Evolutionary conservation across 805 yeast species (phyloP), one percentile per base, ranked within the genome.

Genomic region (Ogataea degrootiae): DNA sequence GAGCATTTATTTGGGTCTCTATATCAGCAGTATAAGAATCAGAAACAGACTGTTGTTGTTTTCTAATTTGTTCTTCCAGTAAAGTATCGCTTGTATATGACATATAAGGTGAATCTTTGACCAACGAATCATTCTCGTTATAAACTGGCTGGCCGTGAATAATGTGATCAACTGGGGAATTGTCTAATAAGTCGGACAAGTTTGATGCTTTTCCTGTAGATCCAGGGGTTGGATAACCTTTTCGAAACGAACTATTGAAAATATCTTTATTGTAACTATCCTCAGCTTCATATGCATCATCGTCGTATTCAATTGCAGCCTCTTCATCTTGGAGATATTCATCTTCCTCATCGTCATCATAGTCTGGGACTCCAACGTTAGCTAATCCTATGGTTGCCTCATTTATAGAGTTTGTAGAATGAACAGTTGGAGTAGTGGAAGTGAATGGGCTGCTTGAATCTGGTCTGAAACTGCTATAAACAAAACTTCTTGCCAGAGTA

Each of bases 331-430:
- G 12, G 11, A 11, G 11, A 26, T 26, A 26, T 26, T 36, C 46
- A 23, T 44, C 43, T 14, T 34, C 39, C 15, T 51, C 61, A 40
- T 53, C 56, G n/a, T 49, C 55, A 9, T 56, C 61, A 17, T 48
- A 33, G 16, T 68, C 75, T 9, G 73, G 69, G 9, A 79, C 79
- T 6, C 83, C 86, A 33, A 79, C 77, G 41, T 69, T 71, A 5
- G 85, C 85, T 42, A 79, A 67, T 39, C 70, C 75, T 1, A 80
- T 83, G 0, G 84, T 73, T 49, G 79, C 79, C 49, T 77, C 82
- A 52, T 80, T 83, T 39, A 80, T 70, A 15, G 75, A 73, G 23
- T 63, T 60, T 5, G 78, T 76, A 0, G 80, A 67, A 53, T 72
- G 74, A 15, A 78, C 75, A 2, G 72, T 65, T 4, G 82, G 80